Percentiles rank a stretch among this genome's conserved stretches.
phyloP scores from a whole-genome alignment of 106 monocot species.

The Allium sativum region DNA sequence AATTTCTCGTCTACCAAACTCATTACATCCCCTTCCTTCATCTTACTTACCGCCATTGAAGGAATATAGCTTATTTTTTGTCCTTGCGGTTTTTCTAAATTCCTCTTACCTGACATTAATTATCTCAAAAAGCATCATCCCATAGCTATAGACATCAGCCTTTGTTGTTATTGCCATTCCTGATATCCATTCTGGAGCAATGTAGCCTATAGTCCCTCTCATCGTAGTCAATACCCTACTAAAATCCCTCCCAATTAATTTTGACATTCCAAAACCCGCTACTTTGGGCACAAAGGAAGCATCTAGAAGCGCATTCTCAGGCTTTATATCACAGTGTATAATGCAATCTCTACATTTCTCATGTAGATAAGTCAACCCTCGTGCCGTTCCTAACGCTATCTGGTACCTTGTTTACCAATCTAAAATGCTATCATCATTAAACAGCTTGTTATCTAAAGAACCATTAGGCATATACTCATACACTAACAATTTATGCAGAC shows the following conservation, averaged over 20 bases:
- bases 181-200: slow-evolving; percentile 1
- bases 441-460: slow-evolving; percentile 14
- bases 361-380: slow-evolving; percentile 40
- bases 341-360: slow-evolving; percentile 31
- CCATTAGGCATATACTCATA: slow-evolving; percentile 17
- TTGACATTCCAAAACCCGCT: slow-evolving; percentile 1
- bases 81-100: background rate
- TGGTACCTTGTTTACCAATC: slow-evolving; percentile 28
- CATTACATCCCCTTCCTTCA: background rate
- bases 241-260: background rate
- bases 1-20: slow-evolving; percentile 2
- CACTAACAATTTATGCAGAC: slow-evolving; percentile 5
- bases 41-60: background rate
- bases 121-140: slow-evolving; percentile 8
- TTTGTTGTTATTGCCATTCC: slow-evolving; percentile 2
- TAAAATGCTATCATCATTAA: background rate
- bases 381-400: slow-evolving; percentile 31
- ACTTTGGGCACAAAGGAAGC: background rate
- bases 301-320: slow-evolving; percentile 3
- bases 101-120: slow-evolving; percentile 6
- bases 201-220: slow-evolving; percentile 1
- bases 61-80: background rate
- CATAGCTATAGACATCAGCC: slow-evolving; percentile 1
- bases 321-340: slow-evolving; percentile 7
- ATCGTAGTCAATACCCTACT: background rate